A percentile compares a stretch with the other conserved stretches of the same genome.
These are phyloP conservation scores for Tulasnella sp. DNA, from an alignment of 768 basidiomycete species.

Conservation along the genomic window DNA sequence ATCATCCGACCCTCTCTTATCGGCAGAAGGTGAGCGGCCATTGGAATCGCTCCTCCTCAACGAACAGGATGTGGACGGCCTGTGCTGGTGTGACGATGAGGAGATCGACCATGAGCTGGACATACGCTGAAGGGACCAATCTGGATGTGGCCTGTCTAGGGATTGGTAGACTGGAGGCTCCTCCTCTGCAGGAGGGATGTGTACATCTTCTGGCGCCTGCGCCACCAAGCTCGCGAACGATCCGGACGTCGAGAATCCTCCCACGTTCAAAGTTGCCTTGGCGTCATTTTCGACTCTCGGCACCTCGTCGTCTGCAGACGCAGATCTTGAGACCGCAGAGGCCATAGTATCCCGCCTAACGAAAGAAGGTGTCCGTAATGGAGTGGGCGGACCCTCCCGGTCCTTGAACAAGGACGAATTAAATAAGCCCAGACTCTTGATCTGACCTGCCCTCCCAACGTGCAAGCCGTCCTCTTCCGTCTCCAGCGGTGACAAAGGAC, in stretches of 20 bases:
- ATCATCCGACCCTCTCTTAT: neutral
- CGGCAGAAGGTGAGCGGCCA: neutral
- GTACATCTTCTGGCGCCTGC: neutral
- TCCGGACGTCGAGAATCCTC: no score
- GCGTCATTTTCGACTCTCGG: no score
- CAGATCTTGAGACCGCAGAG: neutral
- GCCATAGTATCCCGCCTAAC: neutral
- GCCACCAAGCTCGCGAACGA: no score
- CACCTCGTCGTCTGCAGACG: neutral
- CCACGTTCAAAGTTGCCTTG: no score
- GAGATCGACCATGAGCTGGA: slow-evolving; percentile 16
- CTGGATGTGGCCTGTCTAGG: slow-evolving; percentile 4
- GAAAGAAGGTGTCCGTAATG: neutral
- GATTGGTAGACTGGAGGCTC: neutral
- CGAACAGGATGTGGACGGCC: neutral
- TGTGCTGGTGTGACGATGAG: neutral
- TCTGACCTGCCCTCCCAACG: slow-evolving; percentile 1
- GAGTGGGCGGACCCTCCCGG: neutral
- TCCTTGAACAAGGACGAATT: neutral
- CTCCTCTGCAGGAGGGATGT: neutral
- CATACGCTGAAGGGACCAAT: slow-evolving; percentile 7
- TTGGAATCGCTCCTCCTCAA: neutral
- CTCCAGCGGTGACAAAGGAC: neutral
- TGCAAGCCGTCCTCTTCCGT: neutral
- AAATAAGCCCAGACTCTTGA: slow-evolving; percentile 3